phyloP scores from a whole-genome alignment of 1,139 yeast species.

The Suhomyces kunorum region DNA sequence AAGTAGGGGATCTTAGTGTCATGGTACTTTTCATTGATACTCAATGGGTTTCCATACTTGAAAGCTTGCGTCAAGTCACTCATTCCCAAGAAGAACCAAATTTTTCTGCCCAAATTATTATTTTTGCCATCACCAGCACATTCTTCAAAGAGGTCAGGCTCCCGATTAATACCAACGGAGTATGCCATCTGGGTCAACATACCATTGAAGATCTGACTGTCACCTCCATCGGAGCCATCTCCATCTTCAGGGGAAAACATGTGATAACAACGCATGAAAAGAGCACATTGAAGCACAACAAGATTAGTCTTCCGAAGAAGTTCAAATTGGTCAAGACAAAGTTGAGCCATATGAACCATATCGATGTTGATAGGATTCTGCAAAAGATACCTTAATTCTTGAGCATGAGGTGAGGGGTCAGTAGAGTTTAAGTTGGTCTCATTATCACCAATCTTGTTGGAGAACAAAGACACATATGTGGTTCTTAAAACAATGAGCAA shows the following conservation, averaged over 20 bases:
- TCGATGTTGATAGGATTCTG: conserved; percentile 50
- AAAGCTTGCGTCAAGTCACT: conserved; percentile 40
- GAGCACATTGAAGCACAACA: conserved; percentile 50
- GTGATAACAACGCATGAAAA: conserved; percentile 40
- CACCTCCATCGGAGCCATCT: conserved; percentile 48
- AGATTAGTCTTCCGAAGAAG: conserved; percentile 49
- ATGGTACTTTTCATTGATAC: conserved; percentile 29
- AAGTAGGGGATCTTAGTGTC: conserved; percentile 32
- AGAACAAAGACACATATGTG: conserved; percentile 37
- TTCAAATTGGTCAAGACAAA: conserved; percentile 55
- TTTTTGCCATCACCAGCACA: conserved; percentile 24
- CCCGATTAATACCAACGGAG: conserved; percentile 49
- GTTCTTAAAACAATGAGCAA: conserved; percentile 45
- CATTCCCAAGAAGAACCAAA: conserved; percentile 35
- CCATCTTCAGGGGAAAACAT: conserved; percentile 55
- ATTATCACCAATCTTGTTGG: conserved; percentile 34
- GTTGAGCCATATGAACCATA: conserved; percentile 49
- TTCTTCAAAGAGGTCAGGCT: conserved; percentile 34
- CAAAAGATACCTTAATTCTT: conserved; percentile 44
- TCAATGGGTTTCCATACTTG: conserved; percentile 42
- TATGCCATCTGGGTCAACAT: conserved; percentile 45
- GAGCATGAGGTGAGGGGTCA: conserved; percentile 26
- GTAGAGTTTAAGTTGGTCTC: conserved; percentile 27
- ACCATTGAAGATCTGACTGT: conserved; percentile 40
- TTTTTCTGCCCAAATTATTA: conserved; percentile 36